Evolutionary conservation across 2,329 filamentous ascomycete species (phyloP).

Genomic region (Calonectria fujianensis): DNA sequence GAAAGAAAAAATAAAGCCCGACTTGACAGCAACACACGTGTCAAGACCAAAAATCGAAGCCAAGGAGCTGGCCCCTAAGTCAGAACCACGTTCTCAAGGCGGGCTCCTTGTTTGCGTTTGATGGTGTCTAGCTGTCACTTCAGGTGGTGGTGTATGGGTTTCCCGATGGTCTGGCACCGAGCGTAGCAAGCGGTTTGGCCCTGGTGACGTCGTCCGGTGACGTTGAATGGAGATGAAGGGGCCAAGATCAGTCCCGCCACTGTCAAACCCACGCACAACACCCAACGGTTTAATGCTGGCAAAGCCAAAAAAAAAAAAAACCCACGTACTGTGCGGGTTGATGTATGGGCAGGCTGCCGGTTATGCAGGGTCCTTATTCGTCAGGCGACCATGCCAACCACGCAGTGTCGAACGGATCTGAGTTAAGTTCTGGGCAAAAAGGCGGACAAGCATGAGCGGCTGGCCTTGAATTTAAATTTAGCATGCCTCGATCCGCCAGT

Average conservation of each 20-base stretch:
- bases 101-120: neutral
- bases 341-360: neutral
- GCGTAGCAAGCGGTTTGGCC: neutral
- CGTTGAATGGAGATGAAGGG: conserved; percentile 2
- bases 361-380: neutral
- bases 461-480: conserved; percentile 1
- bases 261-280: neutral
- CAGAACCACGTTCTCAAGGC: neutral
- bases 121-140: conserved; percentile 1
- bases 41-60: neutral
- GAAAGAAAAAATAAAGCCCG: conserved; percentile 12
- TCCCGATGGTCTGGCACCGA: neutral
- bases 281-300: conserved; percentile 7
- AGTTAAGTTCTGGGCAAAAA: neutral
- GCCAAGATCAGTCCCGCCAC: neutral
- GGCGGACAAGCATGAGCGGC: neutral
- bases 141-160: neutral
- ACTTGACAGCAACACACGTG: neutral
- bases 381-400: neutral
- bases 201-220: conserved; percentile 8
- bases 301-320: neutral
- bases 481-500: neutral
- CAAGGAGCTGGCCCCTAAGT: neutral
- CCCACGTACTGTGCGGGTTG: neutral
- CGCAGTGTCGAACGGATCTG: neutral